A percentile compares a stretch with the other conserved stretches of the same genome.
Conservation (phyloP, 208 protist genomes). For the Crithidia expoeki region DNA sequence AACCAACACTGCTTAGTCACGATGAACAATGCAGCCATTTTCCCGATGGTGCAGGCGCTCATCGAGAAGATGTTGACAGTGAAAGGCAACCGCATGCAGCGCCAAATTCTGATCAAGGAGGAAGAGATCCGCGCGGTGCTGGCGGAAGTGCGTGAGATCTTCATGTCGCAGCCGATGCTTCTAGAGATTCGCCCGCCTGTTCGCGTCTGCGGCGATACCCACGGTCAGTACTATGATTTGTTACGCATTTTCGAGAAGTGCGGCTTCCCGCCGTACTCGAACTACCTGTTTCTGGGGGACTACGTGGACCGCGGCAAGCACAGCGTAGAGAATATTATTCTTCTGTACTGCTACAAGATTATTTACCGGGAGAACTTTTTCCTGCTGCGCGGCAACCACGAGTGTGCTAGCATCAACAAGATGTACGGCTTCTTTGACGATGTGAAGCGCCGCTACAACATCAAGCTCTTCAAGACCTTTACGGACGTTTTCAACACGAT, state of each 20-base stretch:
- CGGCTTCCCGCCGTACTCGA: constrained; percentile 98
- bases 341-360: constrained; percentile 96
- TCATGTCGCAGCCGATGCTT: constrained; percentile 91
- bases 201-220: constrained; percentile 96
- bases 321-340: constrained; percentile 92
- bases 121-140: constrained; percentile 83
- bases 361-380: constrained; percentile 98
- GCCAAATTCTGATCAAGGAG: constrained; percentile 80
- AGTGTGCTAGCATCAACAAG: constrained; percentile 98
- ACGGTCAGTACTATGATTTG: constrained; percentile 99
- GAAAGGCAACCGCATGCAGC: constrained; percentile 38
- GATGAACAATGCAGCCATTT: background rate
- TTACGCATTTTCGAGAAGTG: constrained; percentile 99
- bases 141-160: constrained; percentile 75
- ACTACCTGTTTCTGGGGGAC: constrained; percentile 99
- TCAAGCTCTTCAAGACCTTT: constrained; percentile 99
- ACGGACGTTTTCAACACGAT: constrained; percentile 99
- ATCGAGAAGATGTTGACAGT: constrained; percentile 22
- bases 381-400: constrained; percentile 99
- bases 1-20: too few relatives aligned
- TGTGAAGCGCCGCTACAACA: constrained; percentile 93
- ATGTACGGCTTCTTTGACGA: constrained; percentile 99
- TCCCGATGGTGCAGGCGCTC: constrained; percentile 16
- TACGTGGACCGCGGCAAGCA: constrained; percentile 99
- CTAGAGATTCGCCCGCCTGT: constrained; percentile 89